Evolutionary conservation across 768 basidiomycete genomes (phyloP).

Genomic region (Cyathus striatus): DNA sequence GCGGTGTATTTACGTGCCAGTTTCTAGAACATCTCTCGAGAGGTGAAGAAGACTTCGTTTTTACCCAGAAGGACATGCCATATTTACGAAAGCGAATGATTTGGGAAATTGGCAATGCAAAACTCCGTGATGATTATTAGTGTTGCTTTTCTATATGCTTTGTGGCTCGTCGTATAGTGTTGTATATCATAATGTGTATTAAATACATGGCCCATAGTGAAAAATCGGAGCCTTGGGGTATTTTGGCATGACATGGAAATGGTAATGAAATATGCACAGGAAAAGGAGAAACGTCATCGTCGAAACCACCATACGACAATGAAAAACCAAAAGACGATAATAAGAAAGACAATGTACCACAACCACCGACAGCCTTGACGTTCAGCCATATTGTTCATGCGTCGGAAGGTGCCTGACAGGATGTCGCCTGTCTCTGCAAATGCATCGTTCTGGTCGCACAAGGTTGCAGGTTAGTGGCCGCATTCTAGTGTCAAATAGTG

Average conservation of each 20-base stretch:
- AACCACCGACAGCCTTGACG: conserved; percentile 95
- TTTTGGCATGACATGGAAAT: too few relatives aligned
- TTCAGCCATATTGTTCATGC: conserved; percentile 96
- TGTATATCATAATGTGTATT: too few relatives aligned
- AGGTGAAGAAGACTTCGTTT: conserved; percentile 74
- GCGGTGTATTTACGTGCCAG: conserved; percentile 94
- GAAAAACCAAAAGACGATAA: conserved; percentile 95
- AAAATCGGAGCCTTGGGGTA: too few relatives aligned
- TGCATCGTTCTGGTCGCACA: conserved; percentile 74
- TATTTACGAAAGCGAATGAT: conserved; percentile 85
- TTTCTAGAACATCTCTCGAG: conserved; percentile 80
- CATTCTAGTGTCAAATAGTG: conserved; percentile 4
- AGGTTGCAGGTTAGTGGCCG: too few relatives aligned
- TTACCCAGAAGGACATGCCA: conserved; percentile 77
- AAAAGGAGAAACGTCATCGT: conserved; percentile 39
- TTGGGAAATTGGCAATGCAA: conserved; percentile 77
- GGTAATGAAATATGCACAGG: not conserved
- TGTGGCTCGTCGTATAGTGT: conserved; percentile 6
- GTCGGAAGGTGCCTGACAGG: conserved; percentile 85
- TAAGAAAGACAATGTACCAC: conserved; percentile 89
- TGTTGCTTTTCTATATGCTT: conserved; percentile 7
- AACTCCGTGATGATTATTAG: conserved; percentile 39
- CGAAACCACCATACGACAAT: conserved; percentile 94
- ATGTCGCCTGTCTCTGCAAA: conserved; percentile 91
- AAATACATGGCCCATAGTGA: too few relatives aligned